Evolutionary conservation across 2,329 filamentous ascomycete species (phyloP), one percentile per base, ranked within the genome.

Genomic region (Hymenoscyphus fructigenus): DNA sequence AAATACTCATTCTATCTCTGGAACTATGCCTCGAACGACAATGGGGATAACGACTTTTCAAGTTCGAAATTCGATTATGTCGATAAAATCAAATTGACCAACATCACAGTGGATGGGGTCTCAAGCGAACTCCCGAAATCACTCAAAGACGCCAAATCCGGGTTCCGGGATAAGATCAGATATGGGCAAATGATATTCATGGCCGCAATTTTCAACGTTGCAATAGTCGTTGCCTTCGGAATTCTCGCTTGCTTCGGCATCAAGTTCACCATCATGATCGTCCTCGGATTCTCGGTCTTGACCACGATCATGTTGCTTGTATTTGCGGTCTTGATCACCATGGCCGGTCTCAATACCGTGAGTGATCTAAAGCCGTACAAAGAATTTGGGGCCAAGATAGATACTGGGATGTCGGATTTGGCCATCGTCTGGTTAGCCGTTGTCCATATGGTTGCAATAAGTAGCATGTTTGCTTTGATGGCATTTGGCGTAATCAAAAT

Each of bases 141-240:
- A n/a, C 57, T 59, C 9, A 59, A 59, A 20, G 38, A 59, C 15
- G 23, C 26, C 9, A 41, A 59, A 28, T 41, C 32, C 1, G 38
- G 36, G 5, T 47, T 47, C 15, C 32, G 57, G 17, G 23, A 59
- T 23, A 59, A 59, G 36, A 32, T 59, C 34, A 41, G 36, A 41
- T 59, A 41, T 10, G 57, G n/a, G 26, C 34, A 59, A 47, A 26
- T 26, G 20, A 38, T 59, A 5, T 59, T 59, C 23, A 23, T 62
- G 34, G 47, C 60, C 10, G 60, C 60, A 28, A 44, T 62, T 6
- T 62, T 62, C 53, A 62, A 62, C 34, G 47, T 32, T 14, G 32
- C 56, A 7, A 50, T 62, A 4, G 60, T 62, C 20, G 5, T 62
- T 15, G 47, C 17, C 7, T 20, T 57, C n/a, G 60, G 60, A 10